phyloP scores from a whole-genome alignment of 441 rosid genomes.

The Bocquillonia castaneifolia region DNA sequence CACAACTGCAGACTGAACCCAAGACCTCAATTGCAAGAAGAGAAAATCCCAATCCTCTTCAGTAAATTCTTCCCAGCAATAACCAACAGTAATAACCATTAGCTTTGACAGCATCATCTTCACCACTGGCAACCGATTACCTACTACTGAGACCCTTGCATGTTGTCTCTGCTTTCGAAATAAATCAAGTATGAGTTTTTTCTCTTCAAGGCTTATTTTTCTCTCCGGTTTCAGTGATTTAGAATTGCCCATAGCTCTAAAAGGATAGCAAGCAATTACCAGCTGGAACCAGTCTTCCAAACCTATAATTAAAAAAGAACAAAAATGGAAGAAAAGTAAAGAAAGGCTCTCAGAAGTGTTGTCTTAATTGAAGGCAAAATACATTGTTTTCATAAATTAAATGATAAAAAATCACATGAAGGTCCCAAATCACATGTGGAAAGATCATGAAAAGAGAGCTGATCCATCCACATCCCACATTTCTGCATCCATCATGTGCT shows the following conservation, averaged over 20 bases:
- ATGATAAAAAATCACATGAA: neutral
- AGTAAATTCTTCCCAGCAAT: slow-evolving; percentile 77
- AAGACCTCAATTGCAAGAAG: slow-evolving; percentile 54
- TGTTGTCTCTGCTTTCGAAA: slow-evolving; percentile 72
- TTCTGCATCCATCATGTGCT: neutral
- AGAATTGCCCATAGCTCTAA: slow-evolving; percentile 33
- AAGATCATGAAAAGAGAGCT: neutral
- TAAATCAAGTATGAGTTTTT: slow-evolving; percentile 57
- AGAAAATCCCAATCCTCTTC: slow-evolving; percentile 89
- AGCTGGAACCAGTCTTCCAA: slow-evolving; percentile 87
- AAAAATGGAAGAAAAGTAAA: neutral
- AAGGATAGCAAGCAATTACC: slow-evolving; percentile 80
- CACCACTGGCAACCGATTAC: slow-evolving; percentile 48
- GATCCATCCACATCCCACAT: neutral
- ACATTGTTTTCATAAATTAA: neutral
- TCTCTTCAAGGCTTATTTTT: slow-evolving; percentile 53
- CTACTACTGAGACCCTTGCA: slow-evolving; percentile 32
- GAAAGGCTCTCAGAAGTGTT: neutral
- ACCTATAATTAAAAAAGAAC: slow-evolving; percentile 35
- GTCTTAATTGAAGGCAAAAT: slow-evolving; percentile 16
- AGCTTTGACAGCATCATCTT: slow-evolving; percentile 64
- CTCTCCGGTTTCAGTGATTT: slow-evolving; percentile 57
- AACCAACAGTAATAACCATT: slow-evolving; percentile 62
- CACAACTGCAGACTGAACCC: slow-evolving; percentile 88
- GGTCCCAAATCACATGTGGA: neutral